Evolutionary conservation across 73 alveolate species (phyloP).

Genomic region (Paramecium tetraurelia): DNA sequence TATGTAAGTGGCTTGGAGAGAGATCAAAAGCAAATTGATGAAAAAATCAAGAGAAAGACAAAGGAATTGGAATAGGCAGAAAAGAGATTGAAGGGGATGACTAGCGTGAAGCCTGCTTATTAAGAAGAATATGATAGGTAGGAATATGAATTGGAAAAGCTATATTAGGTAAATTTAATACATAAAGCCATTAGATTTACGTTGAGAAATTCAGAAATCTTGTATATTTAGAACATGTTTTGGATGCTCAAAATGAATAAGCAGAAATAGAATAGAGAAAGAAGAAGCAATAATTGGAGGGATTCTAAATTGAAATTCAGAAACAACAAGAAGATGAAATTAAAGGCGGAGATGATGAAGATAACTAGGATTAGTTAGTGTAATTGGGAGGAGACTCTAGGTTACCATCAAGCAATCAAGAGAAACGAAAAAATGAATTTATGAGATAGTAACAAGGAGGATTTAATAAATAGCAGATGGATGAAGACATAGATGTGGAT

Average conservation of each 20-base stretch:
- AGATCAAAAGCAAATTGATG: background rate
- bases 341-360: constrained; percentile 43
- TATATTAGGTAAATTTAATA: constrained; percentile 67
- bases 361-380: background rate
- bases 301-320: background rate
- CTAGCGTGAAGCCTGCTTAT: constrained; percentile 56
- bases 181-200: background rate
- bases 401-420: background rate
- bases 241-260: constrained; percentile 77
- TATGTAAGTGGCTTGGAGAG: constrained; percentile 42
- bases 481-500: constrained; percentile 14
- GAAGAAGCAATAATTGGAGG: background rate
- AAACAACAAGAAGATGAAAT: background rate
- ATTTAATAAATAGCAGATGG: background rate
- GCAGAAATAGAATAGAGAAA: constrained; percentile 59
- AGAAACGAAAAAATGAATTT: background rate
- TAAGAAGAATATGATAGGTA: constrained; percentile 53
- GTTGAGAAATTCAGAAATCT: constrained; percentile 95
- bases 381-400: constrained; percentile 38
- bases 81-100: constrained; percentile 34
- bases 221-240: constrained; percentile 93
- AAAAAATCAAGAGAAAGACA: constrained; percentile 1
- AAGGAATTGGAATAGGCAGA: constrained; percentile 47
- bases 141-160: constrained; percentile 78
- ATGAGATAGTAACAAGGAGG: constrained; percentile 70